Evolutionary conservation across 2,329 filamentous ascomycete genomes (phyloP).

Genomic region (Lasiodiplodia citricola): DNA sequence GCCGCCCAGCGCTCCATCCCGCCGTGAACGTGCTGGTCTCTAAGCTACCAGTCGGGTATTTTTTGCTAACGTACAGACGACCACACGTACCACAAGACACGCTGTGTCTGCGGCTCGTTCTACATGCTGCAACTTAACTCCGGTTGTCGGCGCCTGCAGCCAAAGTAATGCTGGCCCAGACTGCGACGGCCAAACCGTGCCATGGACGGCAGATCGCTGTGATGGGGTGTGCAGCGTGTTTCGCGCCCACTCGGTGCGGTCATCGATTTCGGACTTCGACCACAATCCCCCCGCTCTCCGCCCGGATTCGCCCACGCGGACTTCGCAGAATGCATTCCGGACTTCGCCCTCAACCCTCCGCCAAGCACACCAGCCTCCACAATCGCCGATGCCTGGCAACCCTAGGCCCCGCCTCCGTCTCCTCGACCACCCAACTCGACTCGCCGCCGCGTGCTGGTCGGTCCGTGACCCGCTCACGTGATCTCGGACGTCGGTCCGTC

Average conservation of each 20-base stretch:
- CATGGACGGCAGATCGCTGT: background rate
- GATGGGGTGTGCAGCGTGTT: background rate
- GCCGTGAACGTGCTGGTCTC: background rate
- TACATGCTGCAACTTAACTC: background rate
- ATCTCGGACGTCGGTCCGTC: background rate
- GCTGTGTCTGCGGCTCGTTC: background rate
- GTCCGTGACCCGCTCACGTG: constrained; percentile 8
- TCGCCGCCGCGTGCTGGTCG: background rate
- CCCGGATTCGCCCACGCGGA: constrained; percentile 25
- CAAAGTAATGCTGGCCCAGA: background rate
- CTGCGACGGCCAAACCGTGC: background rate
- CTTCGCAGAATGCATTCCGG: constrained; percentile 26
- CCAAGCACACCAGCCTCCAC: constrained; percentile 8
- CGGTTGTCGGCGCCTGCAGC: background rate
- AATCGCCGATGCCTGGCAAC: constrained; percentile 8
- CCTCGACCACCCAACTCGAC: too few relatives aligned
- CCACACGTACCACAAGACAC: background rate
- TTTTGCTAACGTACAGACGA: background rate
- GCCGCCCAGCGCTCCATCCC: background rate
- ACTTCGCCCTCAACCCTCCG: constrained; percentile 11
- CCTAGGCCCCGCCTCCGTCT: background rate
- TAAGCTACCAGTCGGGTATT: background rate
- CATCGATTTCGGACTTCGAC: constrained; percentile 22
- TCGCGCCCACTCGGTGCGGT: background rate
- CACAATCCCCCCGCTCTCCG: constrained; percentile 22